These are phyloP conservation scores for Botrytis pseudocinerea DNA, from an alignment of 2,329 filamentous ascomycete genomes.

Conservation along the genomic window DNA sequence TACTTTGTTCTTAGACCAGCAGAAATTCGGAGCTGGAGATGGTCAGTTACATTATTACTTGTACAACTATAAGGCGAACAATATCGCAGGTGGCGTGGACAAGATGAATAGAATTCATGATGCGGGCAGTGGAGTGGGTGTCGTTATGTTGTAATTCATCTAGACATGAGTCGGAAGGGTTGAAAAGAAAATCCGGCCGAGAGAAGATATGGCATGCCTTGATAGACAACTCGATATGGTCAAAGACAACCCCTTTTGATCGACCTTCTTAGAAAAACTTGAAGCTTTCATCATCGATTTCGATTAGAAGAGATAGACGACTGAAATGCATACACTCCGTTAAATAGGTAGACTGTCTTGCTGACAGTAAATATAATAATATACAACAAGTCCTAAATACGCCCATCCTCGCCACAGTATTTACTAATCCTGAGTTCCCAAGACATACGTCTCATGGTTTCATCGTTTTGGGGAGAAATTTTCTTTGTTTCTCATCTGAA, in stretches of 20 bases:
- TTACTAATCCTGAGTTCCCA: not conserved
- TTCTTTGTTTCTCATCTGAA: not conserved
- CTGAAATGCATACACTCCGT: not conserved
- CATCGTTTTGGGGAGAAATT: not conserved
- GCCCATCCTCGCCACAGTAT: not conserved
- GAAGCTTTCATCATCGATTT: not conserved
- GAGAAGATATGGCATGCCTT: not conserved
- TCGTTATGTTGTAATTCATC: slow-evolving; percentile 70
- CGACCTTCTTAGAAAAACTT: not conserved
- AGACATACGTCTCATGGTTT: no score
- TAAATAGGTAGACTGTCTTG: not conserved
- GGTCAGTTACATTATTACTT: slow-evolving; percentile 96
- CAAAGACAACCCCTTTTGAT: not conserved
- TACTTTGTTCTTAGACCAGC: slow-evolving; percentile 84
- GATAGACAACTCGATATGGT: not conserved
- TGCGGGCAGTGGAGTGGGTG: slow-evolving; percentile 80
- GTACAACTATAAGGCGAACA: slow-evolving; percentile 90
- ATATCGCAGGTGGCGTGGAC: slow-evolving; percentile 84
- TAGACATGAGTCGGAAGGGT: not conserved
- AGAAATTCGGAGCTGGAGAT: slow-evolving; percentile 93
- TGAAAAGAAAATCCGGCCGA: not conserved
- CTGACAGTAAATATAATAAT: not conserved
- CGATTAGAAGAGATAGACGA: not conserved
- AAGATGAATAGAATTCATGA: slow-evolving; percentile 75
- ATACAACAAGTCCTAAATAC: not conserved